Base-by-base conservation (phyloP, 2,329 filamentous ascomycete genomes). In the Trichoderma sp. region DNA sequence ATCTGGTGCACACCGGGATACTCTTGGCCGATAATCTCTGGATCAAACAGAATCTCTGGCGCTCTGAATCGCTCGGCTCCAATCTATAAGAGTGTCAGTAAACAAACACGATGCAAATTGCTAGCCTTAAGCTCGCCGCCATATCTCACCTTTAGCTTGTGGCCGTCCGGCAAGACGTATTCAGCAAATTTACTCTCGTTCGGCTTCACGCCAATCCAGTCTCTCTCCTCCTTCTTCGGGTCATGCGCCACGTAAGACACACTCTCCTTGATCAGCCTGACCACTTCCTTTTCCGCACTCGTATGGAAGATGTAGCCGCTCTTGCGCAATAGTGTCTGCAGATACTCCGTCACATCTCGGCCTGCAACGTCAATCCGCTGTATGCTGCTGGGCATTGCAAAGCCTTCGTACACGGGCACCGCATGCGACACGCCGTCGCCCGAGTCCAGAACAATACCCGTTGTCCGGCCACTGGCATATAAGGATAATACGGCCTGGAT, bases 211-310 rank as follows among this genome's bases (percentile, higher is more conserved):
- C 91, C 89, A 70, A 91, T 87, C 94, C 94, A 99, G 72, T 98
- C 96, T 82, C 97, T 97, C 83, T 99, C 96, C 80, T 99, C 96
- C 75, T 92, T 94, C 78, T 91, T 91, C 8, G 96, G 94, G 79
- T 98, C 94, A 64, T 92, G 83, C 29, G 96, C 94, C 49, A 99
- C 91, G 79, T 98, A 99, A 69, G 92, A 92, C 59, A 93, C 91
- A 77, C 92, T 92, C 85, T 99, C 96, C 83, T 99, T 99, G 83
- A 99, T 97, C 80, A 93, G 87, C 73, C 95, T 89, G 69, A 99
- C 96, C n/a, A 97, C 94, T 82, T 99, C 96, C 84, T 99, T 99
- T 85, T 99, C 96, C 14, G 96, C 96, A 78, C 94, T 97, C 21
- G 96, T 99, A 82, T 98, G 95, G 80, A 99, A 97, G 21, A 97